Base-by-base conservation (phyloP, 2,329 filamentous ascomycete species). In the Hymenoscyphus scutula region DNA sequence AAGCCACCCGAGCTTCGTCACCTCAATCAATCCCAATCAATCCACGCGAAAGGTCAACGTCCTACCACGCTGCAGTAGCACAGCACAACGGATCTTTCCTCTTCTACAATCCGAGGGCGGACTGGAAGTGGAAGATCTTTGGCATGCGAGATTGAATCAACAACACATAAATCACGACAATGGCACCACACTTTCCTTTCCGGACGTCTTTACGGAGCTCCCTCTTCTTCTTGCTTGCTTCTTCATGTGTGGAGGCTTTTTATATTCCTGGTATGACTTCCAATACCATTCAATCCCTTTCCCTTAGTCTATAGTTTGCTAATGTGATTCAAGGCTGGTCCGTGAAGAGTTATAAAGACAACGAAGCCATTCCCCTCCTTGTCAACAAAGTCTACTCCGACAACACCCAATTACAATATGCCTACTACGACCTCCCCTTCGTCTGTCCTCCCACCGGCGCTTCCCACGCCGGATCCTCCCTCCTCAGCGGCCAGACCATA, bases 361-460 rank as follows among this genome's bases (percentile, higher is more conserved):
- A 86, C 74, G 89, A 96, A 69, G 81, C 86, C 11, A 89, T 96
- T 45, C 91, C 92, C 0, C 81, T 97, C n/a, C 86, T 94, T 61
- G 90, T 95, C 67, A 96, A 96, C 79, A 96, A 96, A 76, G 88
- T 93, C 70, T 96, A 93, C 76, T 96, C 91, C 61, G 92, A 96
- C 77, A 88, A 90, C 71, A 95, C 90, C 7, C 89, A 95, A 74
- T 80, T 96, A n/a, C 91, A 96, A 75, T 96, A 92, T 84, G 91
- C 91, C 69, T 96, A 94, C 79, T 90, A 89, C 74, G 90, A 95
- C 70, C 86, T 96, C 1, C 91, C 92, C 7, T 96, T 96, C 74
- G 89, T 94, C 60, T 96, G 91, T 72, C 89, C 90, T 11, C 89
- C 90, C 1, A 90, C 87, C 8, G 90, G 90, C 57, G 81, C 84